phyloP scores from a whole-genome alignment of 2,329 filamentous ascomycete species.

The Colletotrichum echinochloae region DNA sequence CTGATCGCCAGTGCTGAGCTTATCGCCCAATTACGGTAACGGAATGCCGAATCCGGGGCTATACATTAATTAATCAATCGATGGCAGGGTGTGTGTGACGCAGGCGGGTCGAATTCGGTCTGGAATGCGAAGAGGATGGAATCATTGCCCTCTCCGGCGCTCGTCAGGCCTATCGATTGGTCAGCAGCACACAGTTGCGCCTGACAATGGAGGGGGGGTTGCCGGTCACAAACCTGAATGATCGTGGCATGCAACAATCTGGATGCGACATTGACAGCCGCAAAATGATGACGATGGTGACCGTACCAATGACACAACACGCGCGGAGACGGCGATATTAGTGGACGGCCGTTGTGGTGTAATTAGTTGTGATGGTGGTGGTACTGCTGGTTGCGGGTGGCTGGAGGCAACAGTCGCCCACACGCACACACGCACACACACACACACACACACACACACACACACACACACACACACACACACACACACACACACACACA shows the following conservation, averaged over 20 bases:
- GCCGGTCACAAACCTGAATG: constrained; percentile 3
- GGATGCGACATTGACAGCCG: constrained; percentile 16
- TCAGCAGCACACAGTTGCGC: background rate
- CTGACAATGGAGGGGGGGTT: constrained; percentile 22
- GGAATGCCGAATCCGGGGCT: constrained; percentile 22
- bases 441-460: background rate
- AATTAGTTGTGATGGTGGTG: constrained; percentile 1
- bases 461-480: background rate
- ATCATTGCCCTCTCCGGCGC: background rate
- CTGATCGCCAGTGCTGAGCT: constrained; percentile 6
- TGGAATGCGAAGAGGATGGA: constrained; percentile 10
- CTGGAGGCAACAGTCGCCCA: background rate
- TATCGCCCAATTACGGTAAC: constrained; percentile 15
- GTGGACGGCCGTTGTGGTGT: constrained; percentile 1
- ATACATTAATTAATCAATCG: background rate
- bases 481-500: background rate
- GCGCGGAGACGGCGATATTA: background rate
- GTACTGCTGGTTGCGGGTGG: constrained; percentile 15
- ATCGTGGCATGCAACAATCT: constrained; percentile 16
- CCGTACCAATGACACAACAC: background rate
- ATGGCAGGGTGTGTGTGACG: constrained; percentile 5
- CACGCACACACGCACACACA: background rate
- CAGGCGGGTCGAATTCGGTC: constrained; percentile 5
- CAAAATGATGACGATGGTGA: constrained; percentile 2
- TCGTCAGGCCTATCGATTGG: constrained; percentile 18